These are phyloP conservation scores for Solanum acaule DNA, from an alignment of 257 asterid species.

Conservation along the genomic window DNA sequence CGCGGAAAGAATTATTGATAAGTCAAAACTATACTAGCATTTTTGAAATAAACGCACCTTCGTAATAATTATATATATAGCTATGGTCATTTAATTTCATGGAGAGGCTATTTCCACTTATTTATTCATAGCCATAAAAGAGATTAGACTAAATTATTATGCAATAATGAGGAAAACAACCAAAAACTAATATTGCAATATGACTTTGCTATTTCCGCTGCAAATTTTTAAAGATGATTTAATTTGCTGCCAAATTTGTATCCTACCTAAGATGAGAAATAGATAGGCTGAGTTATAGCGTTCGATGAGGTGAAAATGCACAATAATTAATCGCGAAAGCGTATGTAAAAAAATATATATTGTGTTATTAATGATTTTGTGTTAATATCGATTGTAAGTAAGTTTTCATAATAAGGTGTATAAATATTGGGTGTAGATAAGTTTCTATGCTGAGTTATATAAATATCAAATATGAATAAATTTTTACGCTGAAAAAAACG, in stretches of 20 bases:
- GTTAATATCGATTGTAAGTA: too few relatives aligned
- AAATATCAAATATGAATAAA: neutral
- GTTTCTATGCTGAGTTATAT: neutral
- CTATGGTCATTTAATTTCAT: neutral
- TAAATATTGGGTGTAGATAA: neutral
- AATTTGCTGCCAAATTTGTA: neutral
- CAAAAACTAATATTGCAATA: neutral
- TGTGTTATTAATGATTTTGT: too few relatives aligned
- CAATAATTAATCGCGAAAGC: too few relatives aligned
- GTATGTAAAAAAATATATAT: too few relatives aligned
- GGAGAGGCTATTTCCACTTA: neutral
- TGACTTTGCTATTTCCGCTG: neutral
- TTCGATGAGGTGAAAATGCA: neutral
- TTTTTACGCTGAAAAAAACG: neutral
- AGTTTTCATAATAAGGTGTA: too few relatives aligned
- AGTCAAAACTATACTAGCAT: neutral
- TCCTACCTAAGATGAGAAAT: neutral
- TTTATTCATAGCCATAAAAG: neutral
- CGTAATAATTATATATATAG: neutral
- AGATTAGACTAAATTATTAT: neutral
- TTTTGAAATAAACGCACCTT: neutral
- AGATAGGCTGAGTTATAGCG: neutral
- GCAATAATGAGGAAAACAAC: neutral
- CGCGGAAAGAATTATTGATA: neutral
- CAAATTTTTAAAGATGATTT: neutral